Conservation (phyloP, 2,329 filamentous ascomycete genomes). For the Seiridium cupressi region DNA sequence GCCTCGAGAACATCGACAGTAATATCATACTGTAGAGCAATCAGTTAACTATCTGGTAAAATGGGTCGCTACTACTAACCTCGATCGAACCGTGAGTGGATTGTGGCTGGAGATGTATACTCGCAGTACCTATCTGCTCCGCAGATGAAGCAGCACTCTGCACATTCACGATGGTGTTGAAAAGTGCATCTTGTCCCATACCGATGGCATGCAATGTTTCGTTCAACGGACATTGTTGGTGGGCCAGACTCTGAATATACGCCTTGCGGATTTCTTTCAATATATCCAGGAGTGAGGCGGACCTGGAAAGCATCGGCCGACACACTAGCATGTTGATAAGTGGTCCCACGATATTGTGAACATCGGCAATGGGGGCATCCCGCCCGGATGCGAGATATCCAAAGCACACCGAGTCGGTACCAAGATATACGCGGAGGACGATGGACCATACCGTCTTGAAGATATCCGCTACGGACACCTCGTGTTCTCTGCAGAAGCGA, state of each 20-base stretch:
- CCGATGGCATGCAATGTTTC: background rate
- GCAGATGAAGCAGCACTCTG: too few relatives aligned
- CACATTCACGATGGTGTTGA: background rate
- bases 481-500: background rate
- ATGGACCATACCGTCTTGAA: background rate
- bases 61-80: too few relatives aligned
- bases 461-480: background rate
- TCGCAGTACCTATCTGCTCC: too few relatives aligned
- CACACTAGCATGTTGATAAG: background rate
- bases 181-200: background rate
- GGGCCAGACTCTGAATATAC: background rate
- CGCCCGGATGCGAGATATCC: background rate
- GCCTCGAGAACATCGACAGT: too few relatives aligned
- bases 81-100: too few relatives aligned
- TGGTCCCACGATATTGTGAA: background rate
- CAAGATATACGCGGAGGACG: background rate
- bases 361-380: background rate
- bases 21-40: too few relatives aligned
- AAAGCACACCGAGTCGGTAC: background rate
- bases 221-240: background rate
- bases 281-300: background rate
- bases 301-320: background rate
- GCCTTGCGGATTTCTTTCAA: background rate
- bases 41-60: too few relatives aligned
- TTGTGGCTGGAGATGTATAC: too few relatives aligned